Evolutionary conservation across 441 rosid genomes (phyloP), one percentile per base, ranked within the genome.

Genomic region (Manihot esculenta): DNA sequence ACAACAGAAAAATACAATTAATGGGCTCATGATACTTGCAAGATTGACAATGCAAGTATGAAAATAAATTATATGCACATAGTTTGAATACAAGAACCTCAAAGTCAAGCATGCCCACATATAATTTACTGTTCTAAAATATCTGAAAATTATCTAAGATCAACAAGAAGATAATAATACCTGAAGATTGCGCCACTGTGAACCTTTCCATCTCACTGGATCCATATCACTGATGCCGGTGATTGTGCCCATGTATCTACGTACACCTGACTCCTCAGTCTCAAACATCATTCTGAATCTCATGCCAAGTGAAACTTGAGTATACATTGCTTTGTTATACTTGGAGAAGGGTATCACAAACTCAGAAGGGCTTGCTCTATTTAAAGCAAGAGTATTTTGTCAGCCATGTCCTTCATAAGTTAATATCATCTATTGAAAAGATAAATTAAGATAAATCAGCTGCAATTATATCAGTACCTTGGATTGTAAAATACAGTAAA

Each of bases 121-220:
- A 21, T 10, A 26, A 35, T 20, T 21, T 45, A 54, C 47, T 7
- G 14, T 51, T 20, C 47, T 48, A 38, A 10, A 45, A 10, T 10
- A 33, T 33, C 57, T 9, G 18, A 62, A 48, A 18, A 67, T 49
- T 18, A 45, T 21, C 1, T 47, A 72, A 21, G 27, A 54, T 1
- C 44, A 41, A 23, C 47, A 65, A 50, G 64, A 38, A 44, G 41
- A 41, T 41, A 62, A 69, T 48, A 65, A 44, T 83, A 94, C 99
- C 99, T 92, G 99, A 80, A 94, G 94, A 84, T 88, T 94, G 68
- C 99, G 94, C 99, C 98, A 92, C 73, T 92, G 97, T 47, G 99
- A 94, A 78, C 71, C 80, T 80, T 92, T 94, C 99, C 97, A 94
- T 72, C 99, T 75, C 64, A 89, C 85, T 18, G 90, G 78, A 79